These are phyloP conservation scores for Chenopodium quinoa DNA, from an alignment of 148 eudicot genomes.

Conservation along the genomic window DNA sequence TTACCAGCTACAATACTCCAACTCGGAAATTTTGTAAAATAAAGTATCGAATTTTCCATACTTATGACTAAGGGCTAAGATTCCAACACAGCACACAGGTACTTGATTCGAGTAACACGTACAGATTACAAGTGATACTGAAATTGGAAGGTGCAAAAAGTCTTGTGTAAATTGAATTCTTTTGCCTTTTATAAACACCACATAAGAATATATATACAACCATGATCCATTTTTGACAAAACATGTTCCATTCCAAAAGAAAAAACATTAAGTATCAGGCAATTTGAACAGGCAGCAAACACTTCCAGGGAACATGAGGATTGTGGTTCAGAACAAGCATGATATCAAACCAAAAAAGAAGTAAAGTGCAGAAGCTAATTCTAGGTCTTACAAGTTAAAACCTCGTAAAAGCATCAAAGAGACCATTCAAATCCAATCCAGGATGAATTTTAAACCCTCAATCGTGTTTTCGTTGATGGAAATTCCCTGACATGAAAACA, in stretches of 20 bases:
- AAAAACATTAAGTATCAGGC: background rate
- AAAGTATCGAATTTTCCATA: too few species aligned
- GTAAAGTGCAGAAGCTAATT: background rate
- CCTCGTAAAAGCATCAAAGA: background rate
- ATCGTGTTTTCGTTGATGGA: background rate
- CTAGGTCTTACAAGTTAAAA: slow-evolving; percentile 6
- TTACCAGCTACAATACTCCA: too few species aligned
- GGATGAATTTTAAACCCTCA: background rate
- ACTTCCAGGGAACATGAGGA: background rate
- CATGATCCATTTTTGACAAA: background rate
- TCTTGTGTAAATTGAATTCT: too few species aligned
- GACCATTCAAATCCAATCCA: background rate
- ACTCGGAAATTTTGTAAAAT: too few species aligned
- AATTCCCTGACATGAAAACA: background rate
- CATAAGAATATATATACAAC: background rate
- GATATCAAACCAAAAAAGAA: slow-evolving; percentile 1
- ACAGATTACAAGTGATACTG: too few species aligned
- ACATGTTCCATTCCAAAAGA: slow-evolving; percentile 4
- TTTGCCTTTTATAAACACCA: too few species aligned
- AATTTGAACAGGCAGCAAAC: background rate
- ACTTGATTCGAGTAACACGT: too few species aligned
- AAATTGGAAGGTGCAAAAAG: too few species aligned
- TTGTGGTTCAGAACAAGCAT: background rate
- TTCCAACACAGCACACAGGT: too few species aligned
- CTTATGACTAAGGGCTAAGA: too few species aligned